These are phyloP conservation scores for Cutaneotrichosporon sp. DNA, from an alignment of 1,284 basidiomycete genomes.

Conservation along the genomic window DNA sequence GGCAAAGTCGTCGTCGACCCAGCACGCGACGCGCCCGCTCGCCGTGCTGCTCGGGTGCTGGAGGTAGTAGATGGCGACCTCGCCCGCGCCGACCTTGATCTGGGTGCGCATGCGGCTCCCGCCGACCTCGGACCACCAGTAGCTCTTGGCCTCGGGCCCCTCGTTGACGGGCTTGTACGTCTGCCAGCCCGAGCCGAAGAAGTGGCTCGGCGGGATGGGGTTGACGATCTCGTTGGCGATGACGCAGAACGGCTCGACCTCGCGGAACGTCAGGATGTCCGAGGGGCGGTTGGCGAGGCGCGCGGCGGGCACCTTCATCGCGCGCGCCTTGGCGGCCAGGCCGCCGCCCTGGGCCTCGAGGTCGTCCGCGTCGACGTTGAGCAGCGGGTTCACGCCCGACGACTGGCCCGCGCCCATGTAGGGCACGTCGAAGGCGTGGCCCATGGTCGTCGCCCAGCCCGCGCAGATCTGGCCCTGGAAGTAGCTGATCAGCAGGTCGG, in stretches of 20 bases:
- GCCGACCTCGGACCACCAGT: conserved; percentile 71
- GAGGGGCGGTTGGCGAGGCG: conserved; percentile 71
- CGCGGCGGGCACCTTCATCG: conserved; percentile 62
- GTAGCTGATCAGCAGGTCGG: conserved; percentile 82
- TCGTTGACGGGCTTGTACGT: conserved; percentile 66
- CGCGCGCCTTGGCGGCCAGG: conserved; percentile 43
- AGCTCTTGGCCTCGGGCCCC: conserved; percentile 63
- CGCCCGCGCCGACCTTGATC: conserved; percentile 55
- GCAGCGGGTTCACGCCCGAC: background rate
- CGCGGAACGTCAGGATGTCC: conserved; percentile 66
- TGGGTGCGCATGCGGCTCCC: conserved; percentile 71
- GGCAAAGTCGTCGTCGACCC: conserved; percentile 59
- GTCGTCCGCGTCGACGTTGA: conserved; percentile 32
- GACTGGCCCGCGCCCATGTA: conserved; percentile 47
- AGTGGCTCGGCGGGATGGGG: conserved; percentile 82
- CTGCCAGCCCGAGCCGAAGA: conserved; percentile 87
- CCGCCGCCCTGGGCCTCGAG: conserved; percentile 21
- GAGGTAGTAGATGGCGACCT: conserved; percentile 59
- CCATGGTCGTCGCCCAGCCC: conserved; percentile 75
- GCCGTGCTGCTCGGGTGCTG: conserved; percentile 54
- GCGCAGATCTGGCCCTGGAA: conserved; percentile 82
- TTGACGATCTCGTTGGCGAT: conserved; percentile 93
- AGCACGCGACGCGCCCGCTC: conserved; percentile 57
- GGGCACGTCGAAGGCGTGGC: conserved; percentile 64
- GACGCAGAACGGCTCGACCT: conserved; percentile 84